These are phyloP conservation scores for Pythium guiyangense DNA, from an alignment of 352 stramenopile species.

Conservation along the genomic window DNA sequence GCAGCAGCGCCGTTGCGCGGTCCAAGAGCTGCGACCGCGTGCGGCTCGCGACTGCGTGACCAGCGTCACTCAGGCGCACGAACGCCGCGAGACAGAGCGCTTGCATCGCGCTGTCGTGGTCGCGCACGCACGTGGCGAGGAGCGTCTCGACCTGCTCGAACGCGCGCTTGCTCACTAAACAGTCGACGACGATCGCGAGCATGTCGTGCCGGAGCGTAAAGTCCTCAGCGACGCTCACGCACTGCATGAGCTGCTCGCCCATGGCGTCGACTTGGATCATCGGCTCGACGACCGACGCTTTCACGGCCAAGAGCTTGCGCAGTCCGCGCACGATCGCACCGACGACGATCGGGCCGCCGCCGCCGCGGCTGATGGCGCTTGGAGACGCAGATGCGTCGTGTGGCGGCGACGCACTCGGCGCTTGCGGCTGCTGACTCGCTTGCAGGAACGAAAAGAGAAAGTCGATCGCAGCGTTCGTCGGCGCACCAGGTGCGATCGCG, in stretches of 20 bases:
- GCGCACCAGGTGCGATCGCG: slow-evolving; percentile 35
- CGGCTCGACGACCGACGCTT: slow-evolving; percentile 57
- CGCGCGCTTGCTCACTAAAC: slow-evolving; percentile 36
- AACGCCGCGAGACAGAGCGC: slow-evolving; percentile 50
- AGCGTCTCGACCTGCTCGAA: slow-evolving; percentile 37
- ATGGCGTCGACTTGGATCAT: slow-evolving; percentile 83
- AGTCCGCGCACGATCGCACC: slow-evolving; percentile 62
- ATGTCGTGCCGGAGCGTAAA: slow-evolving; percentile 75
- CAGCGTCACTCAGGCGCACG: slow-evolving; percentile 39
- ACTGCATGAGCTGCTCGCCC: slow-evolving; percentile 74
- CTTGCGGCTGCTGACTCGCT: slow-evolving; percentile 34
- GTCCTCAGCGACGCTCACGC: slow-evolving; percentile 65
- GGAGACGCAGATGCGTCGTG: slow-evolving; percentile 10
- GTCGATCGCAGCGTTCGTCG: slow-evolving; percentile 62
- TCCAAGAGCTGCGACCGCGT: slow-evolving; percentile 25
- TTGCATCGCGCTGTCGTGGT: slow-evolving; percentile 58
- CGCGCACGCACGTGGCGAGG: slow-evolving; percentile 38
- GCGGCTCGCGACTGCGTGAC: slow-evolving; percentile 14
- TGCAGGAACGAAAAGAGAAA: slow-evolving; percentile 81
- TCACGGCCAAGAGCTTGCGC: slow-evolving; percentile 48
- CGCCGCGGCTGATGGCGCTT: slow-evolving; percentile 14
- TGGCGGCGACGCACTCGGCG: slow-evolving; percentile 8
- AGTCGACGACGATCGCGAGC: slow-evolving; percentile 70
- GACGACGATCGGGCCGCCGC: slow-evolving; percentile 45
- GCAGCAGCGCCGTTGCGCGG: slow-evolving; percentile 27